Percentiles rank a stretch among this genome's conserved stretches.
These are phyloP conservation scores for Phytophthora sansomeana DNA, from an alignment of 352 stramenopile genomes.

Conservation along the genomic window DNA sequence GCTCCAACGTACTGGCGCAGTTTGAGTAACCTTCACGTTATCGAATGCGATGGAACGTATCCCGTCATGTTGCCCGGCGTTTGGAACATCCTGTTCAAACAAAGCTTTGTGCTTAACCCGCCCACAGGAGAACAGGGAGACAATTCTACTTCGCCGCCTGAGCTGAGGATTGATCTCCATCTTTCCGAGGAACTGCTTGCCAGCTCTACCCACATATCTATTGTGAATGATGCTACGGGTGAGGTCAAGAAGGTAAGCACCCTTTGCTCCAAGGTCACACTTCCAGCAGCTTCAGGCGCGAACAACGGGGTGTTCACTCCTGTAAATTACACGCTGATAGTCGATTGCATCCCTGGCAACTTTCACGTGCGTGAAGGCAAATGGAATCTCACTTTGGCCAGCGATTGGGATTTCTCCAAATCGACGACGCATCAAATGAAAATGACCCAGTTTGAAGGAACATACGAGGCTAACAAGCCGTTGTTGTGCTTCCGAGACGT, in stretches of 20 bases:
- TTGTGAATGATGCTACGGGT: conserved; percentile 57
- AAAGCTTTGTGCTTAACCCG: conserved; percentile 51
- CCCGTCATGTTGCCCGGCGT: conserved; percentile 48
- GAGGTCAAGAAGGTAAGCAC: conserved; percentile 42
- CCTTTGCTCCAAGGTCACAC: conserved; percentile 39
- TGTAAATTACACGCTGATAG: conserved; percentile 57
- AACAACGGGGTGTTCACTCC: conserved; percentile 4
- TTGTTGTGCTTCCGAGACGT: conserved; percentile 76
- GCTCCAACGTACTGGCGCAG: conserved; percentile 59
- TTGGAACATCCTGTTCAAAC: conserved; percentile 76
- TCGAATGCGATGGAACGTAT: conserved; percentile 56
- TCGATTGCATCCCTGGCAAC: conserved; percentile 52
- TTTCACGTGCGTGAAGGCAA: conserved; percentile 49
- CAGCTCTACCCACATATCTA: conserved; percentile 51
- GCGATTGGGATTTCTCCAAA: conserved; percentile 52
- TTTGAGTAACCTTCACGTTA: conserved; percentile 49
- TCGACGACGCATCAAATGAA: conserved; percentile 46
- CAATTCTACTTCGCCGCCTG: conserved; percentile 5
- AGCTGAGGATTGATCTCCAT: conserved; percentile 65
- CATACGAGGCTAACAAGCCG: conserved; percentile 73
- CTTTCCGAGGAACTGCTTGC: conserved; percentile 60
- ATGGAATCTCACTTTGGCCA: conserved; percentile 70
- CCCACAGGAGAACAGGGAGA: conserved; percentile 12
- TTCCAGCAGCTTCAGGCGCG: conserved; percentile 13
- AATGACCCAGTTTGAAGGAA: conserved; percentile 54